Base-by-base conservation (phyloP, 2,329 filamentous ascomycete species). In the Pseudopyricularia javanii region DNA sequence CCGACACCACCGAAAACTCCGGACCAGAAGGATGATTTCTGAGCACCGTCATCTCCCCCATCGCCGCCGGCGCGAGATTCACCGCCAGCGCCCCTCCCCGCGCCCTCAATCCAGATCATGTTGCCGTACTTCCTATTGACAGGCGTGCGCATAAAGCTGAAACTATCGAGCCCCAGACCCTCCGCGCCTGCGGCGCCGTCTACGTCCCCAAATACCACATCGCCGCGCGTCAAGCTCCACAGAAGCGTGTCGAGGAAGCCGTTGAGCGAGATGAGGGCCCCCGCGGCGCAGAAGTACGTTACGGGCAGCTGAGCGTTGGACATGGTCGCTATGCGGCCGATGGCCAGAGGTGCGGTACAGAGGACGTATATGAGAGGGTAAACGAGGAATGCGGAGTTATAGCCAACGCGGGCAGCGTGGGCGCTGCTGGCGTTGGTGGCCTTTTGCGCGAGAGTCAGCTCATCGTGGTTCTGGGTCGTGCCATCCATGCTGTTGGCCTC, bases 361-460 rank as follows among this genome's bases (percentile, higher is more conserved):
- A 84, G 59, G 7, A 85, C 73, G 62, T 87, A 87, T 56, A 86
- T 82, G 57, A 83, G 61, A 0, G 84, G 84, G 55, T 88, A 88
- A 7, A 85, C 71, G 30, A 85, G 79, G 56, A 86, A 80, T 32
- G 73, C 67, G 0, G 65, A 66, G 53, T 68, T 64, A 51, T 63
- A 59, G 51, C 60, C 56, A 17, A 26, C 40, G 28, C 45, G 52
- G 15, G 56, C 40, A 26, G 54, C 47, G 15, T 26, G 17, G 43
- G 26, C 35, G 33, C 51, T 20, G 32, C 17, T 12, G 37, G 17
- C 17, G 37, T 22, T 20, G 12, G 9, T 43, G 37, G 37, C 37
- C 4, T n/a, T 50, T 33, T 48, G 54, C 49, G 48, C 20, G 17
- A 50, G 22, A 8, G 78, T 72, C 5, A n/a, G n/a, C n/a, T n/a